These are phyloP conservation scores for Blastobotrys raffinosifermentans DNA, from an alignment of 1,139 yeast species.

Conservation along the genomic window DNA sequence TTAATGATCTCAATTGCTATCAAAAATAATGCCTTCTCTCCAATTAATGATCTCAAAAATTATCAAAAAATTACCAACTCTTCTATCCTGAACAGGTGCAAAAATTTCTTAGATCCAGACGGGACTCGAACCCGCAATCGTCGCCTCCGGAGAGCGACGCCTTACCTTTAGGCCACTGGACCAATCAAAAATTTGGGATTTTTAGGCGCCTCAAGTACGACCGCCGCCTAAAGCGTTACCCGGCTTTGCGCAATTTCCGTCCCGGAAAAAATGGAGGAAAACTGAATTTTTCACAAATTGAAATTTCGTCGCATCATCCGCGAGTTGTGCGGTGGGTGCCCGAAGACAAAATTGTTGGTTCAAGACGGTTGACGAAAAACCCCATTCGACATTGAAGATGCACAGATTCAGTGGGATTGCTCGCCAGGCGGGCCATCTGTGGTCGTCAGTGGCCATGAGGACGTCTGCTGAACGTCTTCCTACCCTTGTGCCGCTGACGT, in stretches of 20 bases:
- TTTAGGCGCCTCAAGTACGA: neutral
- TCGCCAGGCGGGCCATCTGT: slow-evolving; percentile 3
- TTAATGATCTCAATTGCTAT: no score
- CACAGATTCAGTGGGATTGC: neutral
- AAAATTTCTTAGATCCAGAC: slow-evolving; percentile 21
- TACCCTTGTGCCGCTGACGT: slow-evolving; percentile 11
- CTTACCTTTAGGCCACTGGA: slow-evolving; percentile 27
- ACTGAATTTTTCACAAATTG: no score
- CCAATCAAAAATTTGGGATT: slow-evolving; percentile 12
- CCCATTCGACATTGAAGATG: neutral
- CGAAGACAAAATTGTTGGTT: neutral
- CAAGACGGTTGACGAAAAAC: no score
- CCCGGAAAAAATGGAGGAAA: no score
- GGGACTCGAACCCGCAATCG: slow-evolving; percentile 28
- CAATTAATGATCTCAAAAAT: no score
- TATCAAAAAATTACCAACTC: no score
- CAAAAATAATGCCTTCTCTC: no score
- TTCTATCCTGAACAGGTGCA: no score
- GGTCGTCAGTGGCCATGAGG: neutral
- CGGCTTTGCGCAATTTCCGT: no score
- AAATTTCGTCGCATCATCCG: no score
- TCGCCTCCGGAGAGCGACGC: slow-evolving; percentile 27
- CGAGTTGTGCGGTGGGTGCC: neutral
- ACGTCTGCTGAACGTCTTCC: neutral
- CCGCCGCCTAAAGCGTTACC: neutral